Base-by-base conservation (phyloP, 805 yeast genomes). In the Zygosaccharomyces siamensis region DNA sequence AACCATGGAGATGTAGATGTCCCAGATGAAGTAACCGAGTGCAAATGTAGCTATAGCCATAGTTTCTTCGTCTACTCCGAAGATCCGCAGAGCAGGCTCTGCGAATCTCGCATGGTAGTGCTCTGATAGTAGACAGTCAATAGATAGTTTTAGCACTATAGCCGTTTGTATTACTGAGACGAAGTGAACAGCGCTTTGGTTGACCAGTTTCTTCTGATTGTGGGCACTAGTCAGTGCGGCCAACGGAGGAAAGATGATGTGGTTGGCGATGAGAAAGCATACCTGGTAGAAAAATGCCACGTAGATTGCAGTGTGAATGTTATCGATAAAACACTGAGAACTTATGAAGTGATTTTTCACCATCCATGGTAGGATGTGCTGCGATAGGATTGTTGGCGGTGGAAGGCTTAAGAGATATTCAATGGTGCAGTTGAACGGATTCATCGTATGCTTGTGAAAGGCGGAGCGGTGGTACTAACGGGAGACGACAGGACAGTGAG, bases 1-100 rank as follows among this genome's bases (percentile, higher is more conserved):
- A 41, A 67, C 67, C 4, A 77, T 20, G 54, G 96, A 87, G 54
- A 86, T 82, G 47, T 72, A 64, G 38, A 81, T 59, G 66, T 89
- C 97, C 97, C 97, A 89, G 16, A 84, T 54, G 62, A 89, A 89
- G 69, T 89, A 89, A 3, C 96, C 97, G 14, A 74, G 60, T 4
- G 93, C 83, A 48, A 59, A 62, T 10, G 67, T 52, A 38, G 68
- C 61, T 21, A 66, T 59, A 8, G 57, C 54, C 44, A 60, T 57
- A 14, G 68, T 66, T 14, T 57, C 58, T 11, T 55, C 50, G 30
- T 52, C 48, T 24, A 51, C 53, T 14, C 53, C 55, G 48, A 67
- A 66, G 24, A 67, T 48, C 39, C 71, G 61, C 7, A 53, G 42
- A 4, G 45, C 51, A 5, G 64, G 47, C 33, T 55, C 57, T 5